These are phyloP conservation scores for Arachnopeziza araneosa DNA, from an alignment of 2,329 filamentous ascomycete genomes.

Conservation along the genomic window DNA sequence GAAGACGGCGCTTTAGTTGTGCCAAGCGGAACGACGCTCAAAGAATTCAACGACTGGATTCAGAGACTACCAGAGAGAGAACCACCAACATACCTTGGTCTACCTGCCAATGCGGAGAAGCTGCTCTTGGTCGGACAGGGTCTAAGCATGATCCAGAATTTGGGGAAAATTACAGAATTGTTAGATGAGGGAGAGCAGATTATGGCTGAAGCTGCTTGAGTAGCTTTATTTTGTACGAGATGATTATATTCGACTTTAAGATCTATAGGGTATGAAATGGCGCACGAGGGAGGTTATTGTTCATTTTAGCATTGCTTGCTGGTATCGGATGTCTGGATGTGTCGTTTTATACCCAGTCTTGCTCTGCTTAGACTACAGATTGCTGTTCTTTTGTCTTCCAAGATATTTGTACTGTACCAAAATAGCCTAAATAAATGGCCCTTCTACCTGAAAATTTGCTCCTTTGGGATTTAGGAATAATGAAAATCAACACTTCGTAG, in stretches of 20 bases:
- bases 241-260: constrained; percentile 1
- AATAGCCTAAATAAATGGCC: background rate
- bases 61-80: constrained; percentile 89
- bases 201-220: constrained; percentile 55
- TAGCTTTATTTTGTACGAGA: constrained; percentile 12
- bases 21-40: constrained; percentile 73
- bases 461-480: background rate
- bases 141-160: constrained; percentile 73
- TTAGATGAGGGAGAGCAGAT: constrained; percentile 92
- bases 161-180: constrained; percentile 79
- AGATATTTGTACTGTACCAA: constrained; percentile 8
- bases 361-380: constrained; percentile 17
- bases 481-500: background rate
- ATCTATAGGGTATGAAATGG: background rate
- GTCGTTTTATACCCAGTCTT: constrained; percentile 23
- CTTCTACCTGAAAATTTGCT: background rate
- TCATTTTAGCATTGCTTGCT: constrained; percentile 11
- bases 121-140: constrained; percentile 84
- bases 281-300: background rate
- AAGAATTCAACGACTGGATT: constrained; percentile 88
- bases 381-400: constrained; percentile 16
- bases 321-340: constrained; percentile 3
- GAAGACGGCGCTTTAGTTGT: constrained; percentile 61
- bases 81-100: constrained; percentile 87
- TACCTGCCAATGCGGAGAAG: constrained; percentile 96